Percentiles rank a stretch among this genome's conserved stretches.
Evolutionary conservation across 2,329 filamentous ascomycete genomes (phyloP).

Genomic region (Colletotrichum cordylinicola): DNA sequence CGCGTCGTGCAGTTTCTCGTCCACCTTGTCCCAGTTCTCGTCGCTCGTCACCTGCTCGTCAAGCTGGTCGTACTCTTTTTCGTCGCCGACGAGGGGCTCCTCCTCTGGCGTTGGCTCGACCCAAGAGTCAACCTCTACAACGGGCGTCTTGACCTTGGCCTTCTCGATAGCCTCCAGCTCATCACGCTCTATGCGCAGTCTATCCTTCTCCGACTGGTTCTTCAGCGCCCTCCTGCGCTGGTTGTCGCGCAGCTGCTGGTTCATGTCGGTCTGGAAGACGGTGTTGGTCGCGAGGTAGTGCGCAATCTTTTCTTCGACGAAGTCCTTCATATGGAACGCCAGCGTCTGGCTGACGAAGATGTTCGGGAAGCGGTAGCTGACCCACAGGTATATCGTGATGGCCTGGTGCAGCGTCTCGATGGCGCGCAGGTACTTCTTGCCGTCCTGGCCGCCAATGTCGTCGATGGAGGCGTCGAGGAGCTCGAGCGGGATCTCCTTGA

Average conservation of each 20-base stretch:
- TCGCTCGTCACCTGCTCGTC: neutral
- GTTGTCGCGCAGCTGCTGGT: slow-evolving; percentile 10
- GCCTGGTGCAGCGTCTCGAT: slow-evolving; percentile 83
- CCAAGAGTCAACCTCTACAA: slow-evolving; percentile 35
- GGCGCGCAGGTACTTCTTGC: slow-evolving; percentile 61
- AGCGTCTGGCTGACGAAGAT: slow-evolving; percentile 78
- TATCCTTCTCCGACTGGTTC: slow-evolving; percentile 25
- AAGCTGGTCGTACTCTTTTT: neutral
- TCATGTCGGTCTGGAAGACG: slow-evolving; percentile 31
- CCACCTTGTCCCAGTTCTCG: neutral
- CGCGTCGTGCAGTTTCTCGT: neutral
- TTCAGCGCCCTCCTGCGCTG: neutral
- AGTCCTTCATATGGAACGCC: slow-evolving; percentile 77
- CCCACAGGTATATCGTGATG: slow-evolving; percentile 88
- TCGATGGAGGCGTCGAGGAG: slow-evolving; percentile 69
- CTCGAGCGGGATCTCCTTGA: slow-evolving; percentile 74
- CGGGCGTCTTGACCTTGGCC: neutral
- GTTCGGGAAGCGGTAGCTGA: slow-evolving; percentile 86
- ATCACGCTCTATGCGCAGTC: slow-evolving; percentile 32
- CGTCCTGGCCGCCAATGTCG: slow-evolving; percentile 14
- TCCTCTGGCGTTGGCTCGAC: slow-evolving; percentile 38
- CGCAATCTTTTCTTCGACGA: slow-evolving; percentile 81
- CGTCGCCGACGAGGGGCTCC: slow-evolving; percentile 35
- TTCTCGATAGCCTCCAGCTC: slow-evolving; percentile 18
- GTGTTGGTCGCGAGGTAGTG: slow-evolving; percentile 51